phyloP scores from a whole-genome alignment of 2,329 filamentous ascomycete species.

The Fusarium brevicatenulatum region DNA sequence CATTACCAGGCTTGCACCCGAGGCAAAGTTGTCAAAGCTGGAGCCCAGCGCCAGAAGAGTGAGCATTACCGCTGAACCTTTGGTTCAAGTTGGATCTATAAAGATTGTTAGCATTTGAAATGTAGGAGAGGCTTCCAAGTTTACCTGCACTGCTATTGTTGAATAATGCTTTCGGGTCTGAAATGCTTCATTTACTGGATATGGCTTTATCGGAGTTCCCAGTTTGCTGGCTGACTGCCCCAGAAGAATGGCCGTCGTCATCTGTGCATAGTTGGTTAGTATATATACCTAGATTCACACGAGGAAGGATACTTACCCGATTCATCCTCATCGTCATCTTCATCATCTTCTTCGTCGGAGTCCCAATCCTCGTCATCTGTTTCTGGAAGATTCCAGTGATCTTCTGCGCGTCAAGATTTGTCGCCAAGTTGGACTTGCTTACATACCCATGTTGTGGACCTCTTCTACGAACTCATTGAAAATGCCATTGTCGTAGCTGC shows the following conservation, averaged over 20 bases:
- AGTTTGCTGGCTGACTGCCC: fast-evolving
- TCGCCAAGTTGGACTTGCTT: too few relatives aligned
- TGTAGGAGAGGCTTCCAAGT: fast-evolving
- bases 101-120: too few relatives aligned
- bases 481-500: neutral
- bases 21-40: neutral
- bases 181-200: neutral
- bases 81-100: neutral
- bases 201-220: neutral
- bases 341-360: neutral
- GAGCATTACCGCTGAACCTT: neutral
- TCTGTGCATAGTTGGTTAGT: neutral
- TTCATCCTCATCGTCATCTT: neutral
- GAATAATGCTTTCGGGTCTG: fast-evolving
- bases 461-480: neutral
- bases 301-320: neutral
- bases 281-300: neutral
- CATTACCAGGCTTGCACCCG: neutral
- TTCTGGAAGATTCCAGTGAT: neutral
- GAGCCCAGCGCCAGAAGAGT: neutral
- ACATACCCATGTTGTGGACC: neutral
- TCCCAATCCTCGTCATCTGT: neutral
- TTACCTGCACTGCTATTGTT: too few relatives aligned
- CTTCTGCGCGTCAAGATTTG: neutral
- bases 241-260: neutral